Evolutionary conservation across 345 rosid species (phyloP), one percentile per base, ranked within the genome.

Genomic region (Dipteronia sinensis): DNA sequence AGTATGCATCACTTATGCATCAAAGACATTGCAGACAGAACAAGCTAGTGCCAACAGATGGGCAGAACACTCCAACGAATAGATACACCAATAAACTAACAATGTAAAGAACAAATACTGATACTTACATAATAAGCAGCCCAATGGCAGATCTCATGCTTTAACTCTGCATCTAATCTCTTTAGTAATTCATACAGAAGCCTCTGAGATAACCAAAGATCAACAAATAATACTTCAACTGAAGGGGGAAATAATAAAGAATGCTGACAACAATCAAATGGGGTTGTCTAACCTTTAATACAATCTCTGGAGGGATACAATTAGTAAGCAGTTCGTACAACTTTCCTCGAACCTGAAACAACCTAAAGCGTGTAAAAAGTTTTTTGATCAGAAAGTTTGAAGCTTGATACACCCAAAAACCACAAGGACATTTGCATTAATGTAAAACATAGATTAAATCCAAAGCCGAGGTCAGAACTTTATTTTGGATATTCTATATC

Each of bases 111-210:
- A 49, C 65, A 40, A 38, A 59, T 62, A 12, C 53, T 38, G 61
- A 53, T 7, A 75, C 97, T 87, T 85, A 96, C 98, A 86, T 96
- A 91, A 85, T 94, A 94, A 71, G 98, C 97, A 29, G 98, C 99
- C 98, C 98, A 96, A 75, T 91, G 98, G 83, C 98, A 87, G 73
- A 90, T 85, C 88, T 96, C 98, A 77, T 91, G 98, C 90, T 96
- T 96, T 62, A 94, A 85, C 75, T 96, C 98, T 9, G 92, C 89
- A 84, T 96, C 99, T 67, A 94, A 84, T 87, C 88, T 94, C 91
- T 87, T 91, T 87, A 94, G 78, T 79, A 96, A 83, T 83, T 96
- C 98, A 75, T 86, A 84, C 61, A 90, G 91, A 76, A 94, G 87
- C 77, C 86, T 90, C 98, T 96, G 94, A 68, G 73, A 66, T 62